Percentiles rank a stretch among this genome's conserved stretches.
Conservation (phyloP, 805 yeast species). For the Ogataea degrootiae region DNA sequence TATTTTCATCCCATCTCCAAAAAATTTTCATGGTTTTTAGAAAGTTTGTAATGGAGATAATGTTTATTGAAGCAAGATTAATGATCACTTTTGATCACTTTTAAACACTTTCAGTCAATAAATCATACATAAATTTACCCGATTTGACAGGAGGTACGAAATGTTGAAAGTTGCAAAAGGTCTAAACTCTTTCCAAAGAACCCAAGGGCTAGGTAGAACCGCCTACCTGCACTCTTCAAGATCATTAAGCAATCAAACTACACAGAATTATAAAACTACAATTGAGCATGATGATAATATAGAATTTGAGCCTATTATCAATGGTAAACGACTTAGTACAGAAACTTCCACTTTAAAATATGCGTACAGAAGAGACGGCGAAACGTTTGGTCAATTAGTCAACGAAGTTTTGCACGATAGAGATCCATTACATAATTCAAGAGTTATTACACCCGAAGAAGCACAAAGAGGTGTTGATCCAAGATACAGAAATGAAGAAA, state of each 20-base stretch:
- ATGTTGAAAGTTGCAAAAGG: too few species aligned
- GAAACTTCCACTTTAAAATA: constrained; percentile 26
- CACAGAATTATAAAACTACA: constrained; percentile 7
- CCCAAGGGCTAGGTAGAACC: neutral
- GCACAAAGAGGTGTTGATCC: constrained; percentile 28
- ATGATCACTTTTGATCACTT: too few species aligned
- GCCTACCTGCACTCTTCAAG: neutral
- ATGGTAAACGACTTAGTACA: constrained; percentile 16
- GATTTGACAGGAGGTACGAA: neutral
- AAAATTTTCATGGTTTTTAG: too few species aligned
- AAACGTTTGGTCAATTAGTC: constrained; percentile 40
- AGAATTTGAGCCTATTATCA: constrained; percentile 10
- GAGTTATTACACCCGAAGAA: constrained; percentile 36
- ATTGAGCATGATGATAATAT: constrained; percentile 21
- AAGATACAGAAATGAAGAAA: constrained; percentile 28
- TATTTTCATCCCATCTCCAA: too few species aligned
- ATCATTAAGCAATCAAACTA: neutral
- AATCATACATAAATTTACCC: too few species aligned
- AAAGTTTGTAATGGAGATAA: too few species aligned
- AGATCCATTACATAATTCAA: constrained; percentile 26
- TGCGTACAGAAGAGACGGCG: constrained; percentile 35
- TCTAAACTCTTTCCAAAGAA: too few species aligned
- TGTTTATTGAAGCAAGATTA: too few species aligned
- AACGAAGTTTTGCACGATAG: constrained; percentile 33
- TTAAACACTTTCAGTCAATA: too few species aligned